Evolutionary conservation across 2,329 filamentous ascomycete species (phyloP), one percentile per base, ranked within the genome.

Genomic region (Alternaria ventricosa): DNA sequence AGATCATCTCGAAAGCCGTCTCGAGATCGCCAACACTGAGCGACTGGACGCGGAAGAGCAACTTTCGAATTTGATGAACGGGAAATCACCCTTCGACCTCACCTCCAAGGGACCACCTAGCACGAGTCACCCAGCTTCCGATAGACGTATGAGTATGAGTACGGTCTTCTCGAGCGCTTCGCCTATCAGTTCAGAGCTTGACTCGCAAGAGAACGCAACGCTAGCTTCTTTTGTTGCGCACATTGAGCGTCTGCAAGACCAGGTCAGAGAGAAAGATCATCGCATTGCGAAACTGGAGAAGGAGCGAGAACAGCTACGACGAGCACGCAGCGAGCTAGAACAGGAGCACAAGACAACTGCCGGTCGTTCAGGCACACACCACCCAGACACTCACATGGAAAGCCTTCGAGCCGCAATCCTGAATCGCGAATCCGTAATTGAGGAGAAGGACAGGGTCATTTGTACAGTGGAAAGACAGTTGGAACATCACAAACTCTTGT

Each of bases 41-140:
- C 81, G 80, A 56, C 47, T 82, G 0, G 83, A 84, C 60, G 78
- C 79, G 11, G 75, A 81, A 56, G 75, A 80, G 49, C 72, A 80
- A 49, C 59, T 81, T 10, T 75, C 72, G 45, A 76, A 76, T 53
- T 60, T 80, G 9, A 70, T 66, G 28, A 61, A 68, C 5, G 61
- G 74, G 28, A 75, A 76, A 43, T 68, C 69, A 9, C 70, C 70
- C 1, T 77, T 81, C 43, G 75, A 78, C 47, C 45, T 68, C 4
- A 28, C 54, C 13, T 45, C 67, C 4, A 70, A 66, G 25, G 5
- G 45, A n/a, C 23, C 59, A 54, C 15, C 54, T 36, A 60, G 11
- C n/a, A 11, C 18, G 18, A 20, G n/a, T 12, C 46, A 60, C 47
- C 27, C 57, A 27, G n/a, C 49, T 20, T 60, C 64, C n/a, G 43